These are phyloP conservation scores for Achaetomium macrosporum DNA, from an alignment of 2,329 filamentous ascomycete species.

Conservation along the genomic window DNA sequence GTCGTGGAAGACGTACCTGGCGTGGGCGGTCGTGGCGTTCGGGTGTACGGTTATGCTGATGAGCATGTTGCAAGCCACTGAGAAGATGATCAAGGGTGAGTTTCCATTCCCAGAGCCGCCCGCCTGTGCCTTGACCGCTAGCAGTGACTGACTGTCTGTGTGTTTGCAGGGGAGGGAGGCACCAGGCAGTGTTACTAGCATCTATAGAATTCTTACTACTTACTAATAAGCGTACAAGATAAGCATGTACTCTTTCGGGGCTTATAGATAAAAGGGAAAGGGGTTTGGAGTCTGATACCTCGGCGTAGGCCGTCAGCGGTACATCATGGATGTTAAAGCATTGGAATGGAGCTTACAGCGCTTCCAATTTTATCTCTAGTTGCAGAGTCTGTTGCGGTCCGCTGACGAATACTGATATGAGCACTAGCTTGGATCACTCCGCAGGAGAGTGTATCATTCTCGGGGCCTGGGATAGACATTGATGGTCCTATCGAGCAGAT, in stretches of 20 bases:
- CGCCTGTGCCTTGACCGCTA: background rate
- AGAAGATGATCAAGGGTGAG: slow-evolving; percentile 29
- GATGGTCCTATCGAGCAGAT: too few species aligned
- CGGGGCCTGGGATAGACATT: too few species aligned
- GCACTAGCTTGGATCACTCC: too few species aligned
- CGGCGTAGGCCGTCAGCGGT: background rate
- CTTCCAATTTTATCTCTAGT: too few species aligned
- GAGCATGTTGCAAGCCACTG: slow-evolving; percentile 27
- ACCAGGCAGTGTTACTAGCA: slow-evolving; percentile 25
- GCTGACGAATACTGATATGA: too few species aligned
- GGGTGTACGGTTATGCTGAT: slow-evolving; percentile 29
- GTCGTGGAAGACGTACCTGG: slow-evolving; percentile 30
- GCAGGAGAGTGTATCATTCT: too few species aligned
- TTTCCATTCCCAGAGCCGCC: background rate
- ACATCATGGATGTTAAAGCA: too few species aligned
- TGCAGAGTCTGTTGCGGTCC: too few species aligned
- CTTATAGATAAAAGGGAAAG: background rate
- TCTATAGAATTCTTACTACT: background rate
- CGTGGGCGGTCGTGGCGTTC: slow-evolving; percentile 27
- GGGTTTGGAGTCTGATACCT: background rate
- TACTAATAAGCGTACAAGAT: background rate
- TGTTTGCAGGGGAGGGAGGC: slow-evolving; percentile 25
- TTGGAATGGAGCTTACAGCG: too few species aligned
- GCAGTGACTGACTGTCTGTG: background rate
- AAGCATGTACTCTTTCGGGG: background rate